These are phyloP conservation scores for Aureobasidium sp. DNA, from an alignment of 2,329 filamentous ascomycete genomes.

Conservation along the genomic window DNA sequence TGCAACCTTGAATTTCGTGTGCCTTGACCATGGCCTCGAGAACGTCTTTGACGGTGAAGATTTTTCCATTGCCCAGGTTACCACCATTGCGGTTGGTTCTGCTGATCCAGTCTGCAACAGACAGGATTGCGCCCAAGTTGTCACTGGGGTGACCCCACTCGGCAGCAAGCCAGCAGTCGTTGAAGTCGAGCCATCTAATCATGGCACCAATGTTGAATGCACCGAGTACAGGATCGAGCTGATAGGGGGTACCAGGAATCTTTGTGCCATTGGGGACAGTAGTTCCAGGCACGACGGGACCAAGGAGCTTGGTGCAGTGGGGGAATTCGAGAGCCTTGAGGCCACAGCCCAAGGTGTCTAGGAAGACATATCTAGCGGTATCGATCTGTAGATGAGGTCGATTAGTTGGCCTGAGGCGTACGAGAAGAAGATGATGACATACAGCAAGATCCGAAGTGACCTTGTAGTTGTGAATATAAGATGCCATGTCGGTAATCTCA, in stretches of 20 bases:
- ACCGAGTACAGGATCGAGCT: conserved; percentile 89
- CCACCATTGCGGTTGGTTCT: conserved; percentile 86
- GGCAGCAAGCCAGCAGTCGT: conserved; percentile 98
- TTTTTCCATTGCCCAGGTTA: conserved; percentile 62
- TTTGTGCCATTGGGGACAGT: conserved; percentile 84
- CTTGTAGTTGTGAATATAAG: conserved; percentile 86
- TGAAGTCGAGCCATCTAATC: conserved; percentile 99
- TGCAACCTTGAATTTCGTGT: conserved; percentile 95
- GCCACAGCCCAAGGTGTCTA: conserved; percentile 94
- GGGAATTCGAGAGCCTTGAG: conserved; percentile 92
- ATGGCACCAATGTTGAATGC: conserved; percentile 99
- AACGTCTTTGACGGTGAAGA: conserved; percentile 82
- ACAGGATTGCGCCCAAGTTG: conserved; percentile 93
- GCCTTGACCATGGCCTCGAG: conserved; percentile 95
- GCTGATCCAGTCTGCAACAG: conserved; percentile 95
- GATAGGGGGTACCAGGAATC: conserved; percentile 85
- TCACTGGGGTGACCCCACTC: conserved; percentile 99
- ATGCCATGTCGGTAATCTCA: conserved; percentile 91
- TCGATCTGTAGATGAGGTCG: conserved; percentile 58
- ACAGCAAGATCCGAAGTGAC: conserved; percentile 90
- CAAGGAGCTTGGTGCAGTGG: conserved; percentile 91
- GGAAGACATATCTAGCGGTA: conserved; percentile 91
- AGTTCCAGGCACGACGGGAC: conserved; percentile 84
- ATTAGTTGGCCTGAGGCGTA: neutral
- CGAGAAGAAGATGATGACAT: conserved; percentile 32